These are phyloP conservation scores for Porogramme epimiltina DNA, from an alignment of 1,284 basidiomycete species.

Conservation along the genomic window DNA sequence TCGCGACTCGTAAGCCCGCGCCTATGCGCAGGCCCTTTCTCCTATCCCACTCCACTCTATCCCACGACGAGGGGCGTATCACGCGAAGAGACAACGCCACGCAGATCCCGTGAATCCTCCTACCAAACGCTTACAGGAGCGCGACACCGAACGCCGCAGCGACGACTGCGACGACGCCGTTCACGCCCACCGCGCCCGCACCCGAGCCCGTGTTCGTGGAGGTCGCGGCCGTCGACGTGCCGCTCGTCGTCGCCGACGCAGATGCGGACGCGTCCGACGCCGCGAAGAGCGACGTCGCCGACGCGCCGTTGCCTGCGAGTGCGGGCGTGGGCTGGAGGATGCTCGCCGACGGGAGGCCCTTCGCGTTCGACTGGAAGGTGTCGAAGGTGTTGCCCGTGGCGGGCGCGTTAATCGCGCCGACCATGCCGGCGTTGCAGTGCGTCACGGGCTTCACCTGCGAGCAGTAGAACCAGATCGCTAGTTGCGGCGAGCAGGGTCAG, in stretches of 20 bases:
- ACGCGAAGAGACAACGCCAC: too few species aligned
- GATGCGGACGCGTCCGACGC: slow-evolving; percentile 35
- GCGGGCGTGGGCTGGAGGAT: slow-evolving; percentile 26
- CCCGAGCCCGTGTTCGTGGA: slow-evolving; percentile 1
- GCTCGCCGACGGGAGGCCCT: background rate
- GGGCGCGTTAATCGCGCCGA: slow-evolving; percentile 57
- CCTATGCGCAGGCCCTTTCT: too few species aligned
- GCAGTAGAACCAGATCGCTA: slow-evolving; percentile 67
- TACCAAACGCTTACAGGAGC: slow-evolving; percentile 19
- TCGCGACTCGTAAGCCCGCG: too few species aligned
- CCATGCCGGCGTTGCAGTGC: slow-evolving; percentile 48
- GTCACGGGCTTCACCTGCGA: slow-evolving; percentile 45
- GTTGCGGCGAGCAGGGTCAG: background rate
- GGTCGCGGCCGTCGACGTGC: slow-evolving; percentile 20
- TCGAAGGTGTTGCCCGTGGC: slow-evolving; percentile 46
- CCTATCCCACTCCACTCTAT: too few species aligned
- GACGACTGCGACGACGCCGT: slow-evolving; percentile 18
- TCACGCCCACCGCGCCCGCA: slow-evolving; percentile 8
- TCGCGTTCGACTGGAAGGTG: slow-evolving; percentile 33
- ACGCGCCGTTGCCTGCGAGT: slow-evolving; percentile 45
- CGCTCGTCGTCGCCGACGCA: slow-evolving; percentile 12
- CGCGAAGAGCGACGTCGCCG: too few species aligned
- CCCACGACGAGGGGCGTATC: too few species aligned
- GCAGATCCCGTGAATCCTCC: too few species aligned
- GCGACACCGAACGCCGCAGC: slow-evolving; percentile 23